Conservation (phyloP, 495 filamentous ascomycete species). For the Trichocladium uniseriatum region DNA sequence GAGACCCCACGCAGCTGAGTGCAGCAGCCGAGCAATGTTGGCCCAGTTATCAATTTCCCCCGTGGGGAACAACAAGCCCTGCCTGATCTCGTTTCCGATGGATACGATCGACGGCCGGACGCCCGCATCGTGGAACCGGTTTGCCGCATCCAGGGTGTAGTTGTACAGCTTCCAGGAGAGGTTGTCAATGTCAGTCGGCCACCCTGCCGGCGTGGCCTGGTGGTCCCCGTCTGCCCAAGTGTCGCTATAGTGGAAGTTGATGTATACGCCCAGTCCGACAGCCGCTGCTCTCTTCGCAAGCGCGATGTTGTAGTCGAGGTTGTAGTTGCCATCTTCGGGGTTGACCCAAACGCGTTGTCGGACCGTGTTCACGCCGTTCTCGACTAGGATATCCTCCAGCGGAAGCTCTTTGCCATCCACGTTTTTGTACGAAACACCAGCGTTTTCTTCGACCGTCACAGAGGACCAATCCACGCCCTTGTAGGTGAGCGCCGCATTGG, state of each 20-base stretch:
- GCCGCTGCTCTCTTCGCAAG: slow-evolving; percentile 55
- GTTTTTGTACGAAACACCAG: slow-evolving; percentile 52
- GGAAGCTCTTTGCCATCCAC: slow-evolving; percentile 41
- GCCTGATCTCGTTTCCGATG: slow-evolving; percentile 61
- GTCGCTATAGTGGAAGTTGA: slow-evolving; percentile 63
- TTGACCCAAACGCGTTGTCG: slow-evolving; percentile 69
- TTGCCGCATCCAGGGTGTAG: slow-evolving; percentile 53
- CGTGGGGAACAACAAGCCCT: slow-evolving; percentile 55
- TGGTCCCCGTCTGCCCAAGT: slow-evolving; percentile 46
- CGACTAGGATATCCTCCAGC: slow-evolving; percentile 54
- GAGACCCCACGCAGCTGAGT: slow-evolving; percentile 53
- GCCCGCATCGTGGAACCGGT: slow-evolving; percentile 46
- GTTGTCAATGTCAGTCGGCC: slow-evolving; percentile 49
- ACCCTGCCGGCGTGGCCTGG: slow-evolving; percentile 48
- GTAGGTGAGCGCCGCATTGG: slow-evolving; percentile 45
- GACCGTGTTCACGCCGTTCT: slow-evolving; percentile 59
- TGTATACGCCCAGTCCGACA: too few species aligned
- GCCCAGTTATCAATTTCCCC: slow-evolving; percentile 42
- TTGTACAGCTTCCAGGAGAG: slow-evolving; percentile 55
- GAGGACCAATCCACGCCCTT: slow-evolving; percentile 70
- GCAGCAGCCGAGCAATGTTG: slow-evolving; percentile 53
- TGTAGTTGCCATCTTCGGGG: slow-evolving; percentile 54
- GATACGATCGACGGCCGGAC: slow-evolving; percentile 54
- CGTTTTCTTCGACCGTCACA: slow-evolving; percentile 52
- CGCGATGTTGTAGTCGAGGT: slow-evolving; percentile 58